These are phyloP conservation scores for Ustilago trichophora DNA, from an alignment of 1,284 basidiomycete genomes.

Conservation along the genomic window DNA sequence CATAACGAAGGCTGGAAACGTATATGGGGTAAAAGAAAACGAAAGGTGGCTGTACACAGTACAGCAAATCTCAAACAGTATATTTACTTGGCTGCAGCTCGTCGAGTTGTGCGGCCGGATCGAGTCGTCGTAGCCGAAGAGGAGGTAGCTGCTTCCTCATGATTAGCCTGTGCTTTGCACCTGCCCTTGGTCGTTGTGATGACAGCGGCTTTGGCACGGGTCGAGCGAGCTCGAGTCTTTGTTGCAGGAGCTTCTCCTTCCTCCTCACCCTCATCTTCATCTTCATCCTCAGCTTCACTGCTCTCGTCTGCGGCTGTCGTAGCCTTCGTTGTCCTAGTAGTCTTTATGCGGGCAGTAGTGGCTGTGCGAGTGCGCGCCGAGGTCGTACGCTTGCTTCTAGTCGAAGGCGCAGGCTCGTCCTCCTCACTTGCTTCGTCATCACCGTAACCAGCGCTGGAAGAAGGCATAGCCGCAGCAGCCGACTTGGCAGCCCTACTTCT, in stretches of 20 bases:
- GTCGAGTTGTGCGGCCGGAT: constrained; percentile 15
- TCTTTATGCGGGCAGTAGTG: neutral
- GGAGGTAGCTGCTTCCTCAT: constrained; percentile 4
- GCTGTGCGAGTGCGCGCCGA: neutral
- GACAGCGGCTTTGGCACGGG: neutral
- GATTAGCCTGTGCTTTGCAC: neutral
- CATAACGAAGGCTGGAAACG: too few species aligned
- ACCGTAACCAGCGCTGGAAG: constrained; percentile 27
- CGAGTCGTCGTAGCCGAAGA: constrained; percentile 21
- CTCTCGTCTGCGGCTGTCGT: neutral
- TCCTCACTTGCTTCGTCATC: constrained; percentile 40
- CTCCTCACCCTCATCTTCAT: neutral
- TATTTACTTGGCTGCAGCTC: constrained; percentile 17
- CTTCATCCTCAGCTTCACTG: constrained; percentile 1
- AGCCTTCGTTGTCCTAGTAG: neutral
- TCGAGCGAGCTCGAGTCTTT: constrained; percentile 13
- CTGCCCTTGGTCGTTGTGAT: constrained; percentile 8
- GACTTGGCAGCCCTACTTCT: constrained; percentile 8
- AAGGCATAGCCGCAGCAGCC: constrained; percentile 3
- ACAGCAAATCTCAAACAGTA: neutral
- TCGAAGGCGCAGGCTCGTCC: neutral
- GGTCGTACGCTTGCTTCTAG: constrained; percentile 2
- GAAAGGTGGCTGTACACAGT: too few species aligned
- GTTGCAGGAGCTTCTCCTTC: constrained; percentile 1
- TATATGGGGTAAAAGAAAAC: too few species aligned